These are phyloP conservation scores for Talaromyces stipitatus DNA, from an alignment of 495 filamentous ascomycete species.

Conservation along the genomic window DNA sequence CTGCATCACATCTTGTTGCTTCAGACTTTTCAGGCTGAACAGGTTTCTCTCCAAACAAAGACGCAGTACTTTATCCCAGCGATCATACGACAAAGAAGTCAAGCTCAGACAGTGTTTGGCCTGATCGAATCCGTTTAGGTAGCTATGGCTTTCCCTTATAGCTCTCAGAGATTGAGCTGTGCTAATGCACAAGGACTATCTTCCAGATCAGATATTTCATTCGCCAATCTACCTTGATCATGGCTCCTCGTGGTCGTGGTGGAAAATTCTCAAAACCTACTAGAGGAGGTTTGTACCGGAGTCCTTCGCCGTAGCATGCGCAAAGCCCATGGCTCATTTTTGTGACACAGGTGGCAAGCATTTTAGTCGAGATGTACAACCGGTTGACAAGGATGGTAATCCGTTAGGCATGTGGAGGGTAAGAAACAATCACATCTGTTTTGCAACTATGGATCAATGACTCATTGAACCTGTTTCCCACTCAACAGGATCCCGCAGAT, in stretches of 20 bases:
- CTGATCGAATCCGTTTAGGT: too few species aligned
- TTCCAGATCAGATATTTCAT: background rate
- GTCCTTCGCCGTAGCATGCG: background rate
- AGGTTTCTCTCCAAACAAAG: too few species aligned
- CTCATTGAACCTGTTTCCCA: too few species aligned
- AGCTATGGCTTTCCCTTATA: too few species aligned
- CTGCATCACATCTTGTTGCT: too few species aligned
- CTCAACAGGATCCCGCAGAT: conserved; percentile 5
- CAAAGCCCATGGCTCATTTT: background rate
- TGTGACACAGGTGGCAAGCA: conserved; percentile 75
- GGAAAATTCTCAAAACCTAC: conserved; percentile 93
- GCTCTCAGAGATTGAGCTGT: too few species aligned
- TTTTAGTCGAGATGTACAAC: conserved; percentile 82
- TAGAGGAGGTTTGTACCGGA: conserved; percentile 57
- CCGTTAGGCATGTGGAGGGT: conserved; percentile 69
- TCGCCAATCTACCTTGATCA: conserved; percentile 5
- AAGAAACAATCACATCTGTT: conserved; percentile 11
- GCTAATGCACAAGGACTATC: background rate
- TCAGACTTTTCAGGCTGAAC: too few species aligned
- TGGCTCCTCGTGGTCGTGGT: conserved; percentile 59
- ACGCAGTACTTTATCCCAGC: too few species aligned
- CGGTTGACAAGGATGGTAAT: conserved; percentile 79
- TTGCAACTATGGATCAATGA: background rate
- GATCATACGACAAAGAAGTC: too few species aligned
- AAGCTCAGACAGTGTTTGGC: too few species aligned